phyloP scores from a whole-genome alignment of 2,329 filamentous ascomycete species.

The Neofusicoccum cordaticola region DNA sequence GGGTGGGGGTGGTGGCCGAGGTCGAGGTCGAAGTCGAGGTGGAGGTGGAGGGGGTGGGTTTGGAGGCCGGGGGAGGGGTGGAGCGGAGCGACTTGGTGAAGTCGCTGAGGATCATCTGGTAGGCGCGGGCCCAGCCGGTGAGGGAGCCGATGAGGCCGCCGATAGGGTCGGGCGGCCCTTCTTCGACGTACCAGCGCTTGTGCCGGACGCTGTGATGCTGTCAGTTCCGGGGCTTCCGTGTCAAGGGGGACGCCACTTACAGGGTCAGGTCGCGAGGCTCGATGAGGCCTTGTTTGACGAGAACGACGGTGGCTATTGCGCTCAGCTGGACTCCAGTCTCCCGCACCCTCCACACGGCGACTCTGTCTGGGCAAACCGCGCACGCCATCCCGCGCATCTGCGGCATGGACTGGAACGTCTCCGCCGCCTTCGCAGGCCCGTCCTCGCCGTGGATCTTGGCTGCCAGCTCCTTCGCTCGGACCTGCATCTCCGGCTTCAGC shows the following conservation, averaged over 20 bases:
- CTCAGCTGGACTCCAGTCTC: slow-evolving; percentile 55
- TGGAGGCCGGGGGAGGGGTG: not conserved
- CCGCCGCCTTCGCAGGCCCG: slow-evolving; percentile 67
- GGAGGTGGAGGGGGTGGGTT: slow-evolving; percentile 10
- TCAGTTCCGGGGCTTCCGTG: slow-evolving; percentile 49
- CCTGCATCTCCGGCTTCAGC: slow-evolving; percentile 35
- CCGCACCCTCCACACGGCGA: slow-evolving; percentile 62
- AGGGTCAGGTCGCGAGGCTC: slow-evolving; percentile 63
- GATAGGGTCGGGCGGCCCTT: not conserved
- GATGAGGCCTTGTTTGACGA: slow-evolving; percentile 60
- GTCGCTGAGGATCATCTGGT: not conserved
- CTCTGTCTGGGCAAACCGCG: slow-evolving; percentile 60
- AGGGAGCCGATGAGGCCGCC: slow-evolving; percentile 41
- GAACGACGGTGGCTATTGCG: slow-evolving; percentile 62
- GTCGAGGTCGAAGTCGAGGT: slow-evolving; percentile 30
- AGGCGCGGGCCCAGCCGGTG: slow-evolving; percentile 60
- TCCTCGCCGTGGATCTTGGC: slow-evolving; percentile 61
- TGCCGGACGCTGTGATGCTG: not conserved
- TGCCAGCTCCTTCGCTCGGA: slow-evolving; percentile 58
- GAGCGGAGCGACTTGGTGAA: slow-evolving; percentile 18
- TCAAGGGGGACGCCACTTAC: slow-evolving; percentile 65
- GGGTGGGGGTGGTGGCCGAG: slow-evolving; percentile 13
- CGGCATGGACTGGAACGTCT: slow-evolving; percentile 62
- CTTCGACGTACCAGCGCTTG: slow-evolving; percentile 3
- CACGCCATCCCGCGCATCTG: slow-evolving; percentile 60